Conservation (phyloP, 1,284 basidiomycete genomes). For the Caloboletus firmus region DNA sequence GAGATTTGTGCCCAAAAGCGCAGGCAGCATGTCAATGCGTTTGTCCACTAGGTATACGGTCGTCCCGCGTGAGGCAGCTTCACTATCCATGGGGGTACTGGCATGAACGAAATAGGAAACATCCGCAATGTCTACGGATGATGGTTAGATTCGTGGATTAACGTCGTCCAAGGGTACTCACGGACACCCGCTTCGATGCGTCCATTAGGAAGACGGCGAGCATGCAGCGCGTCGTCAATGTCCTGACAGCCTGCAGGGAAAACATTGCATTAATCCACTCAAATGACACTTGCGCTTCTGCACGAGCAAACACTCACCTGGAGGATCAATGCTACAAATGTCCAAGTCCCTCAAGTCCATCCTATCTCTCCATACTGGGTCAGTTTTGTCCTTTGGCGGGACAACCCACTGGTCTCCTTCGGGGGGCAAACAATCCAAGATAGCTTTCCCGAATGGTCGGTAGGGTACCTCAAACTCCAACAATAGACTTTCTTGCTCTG, state of each 20-base stretch:
- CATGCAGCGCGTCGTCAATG: conserved; percentile 99
- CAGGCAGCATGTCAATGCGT: conserved; percentile 97
- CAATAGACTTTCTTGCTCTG: conserved; percentile 92
- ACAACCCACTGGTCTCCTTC: conserved; percentile 96
- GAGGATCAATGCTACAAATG: conserved; percentile 97
- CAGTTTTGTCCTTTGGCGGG: conserved; percentile 64
- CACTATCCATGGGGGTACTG: conserved; percentile 95
- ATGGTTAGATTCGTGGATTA: neutral
- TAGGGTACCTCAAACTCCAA: conserved; percentile 98
- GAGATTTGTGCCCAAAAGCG: conserved; percentile 92
- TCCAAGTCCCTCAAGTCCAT: conserved; percentile 86
- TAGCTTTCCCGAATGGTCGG: conserved; percentile 92
- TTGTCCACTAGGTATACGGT: conserved; percentile 99
- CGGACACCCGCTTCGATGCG: conserved; percentile 98
- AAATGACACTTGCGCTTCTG: neutral
- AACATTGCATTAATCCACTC: neutral
- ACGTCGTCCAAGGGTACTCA: conserved; percentile 48
- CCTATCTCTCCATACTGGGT: conserved; percentile 78
- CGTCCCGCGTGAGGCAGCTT: conserved; percentile 93
- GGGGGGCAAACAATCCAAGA: conserved; percentile 85
- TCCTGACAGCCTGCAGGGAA: conserved; percentile 83
- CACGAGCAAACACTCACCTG: conserved; percentile 48
- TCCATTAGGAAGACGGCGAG: conserved; percentile 84
- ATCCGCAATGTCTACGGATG: conserved; percentile 86
- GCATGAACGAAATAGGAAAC: conserved; percentile 95